Evolutionary conservation across 345 rosid genomes (phyloP).

Genomic region (Syzygium jambos): DNA sequence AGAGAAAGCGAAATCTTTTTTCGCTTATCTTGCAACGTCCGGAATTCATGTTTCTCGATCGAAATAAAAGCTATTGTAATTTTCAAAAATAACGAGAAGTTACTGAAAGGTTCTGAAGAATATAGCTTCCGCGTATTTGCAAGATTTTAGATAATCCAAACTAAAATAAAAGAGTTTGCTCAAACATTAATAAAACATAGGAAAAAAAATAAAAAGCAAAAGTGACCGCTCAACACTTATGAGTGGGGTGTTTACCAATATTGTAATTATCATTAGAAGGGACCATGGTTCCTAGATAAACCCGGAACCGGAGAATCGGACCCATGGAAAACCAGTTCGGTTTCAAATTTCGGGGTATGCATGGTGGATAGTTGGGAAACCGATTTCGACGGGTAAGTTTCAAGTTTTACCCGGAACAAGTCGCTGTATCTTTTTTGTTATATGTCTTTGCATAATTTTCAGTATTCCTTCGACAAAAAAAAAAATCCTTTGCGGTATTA

Average conservation of each 20-base stretch:
- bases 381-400: too few relatives aligned
- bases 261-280: too few relatives aligned
- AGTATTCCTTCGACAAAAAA: too few relatives aligned
- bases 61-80: not conserved
- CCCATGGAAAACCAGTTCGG: accelerated
- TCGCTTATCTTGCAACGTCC: not conserved
- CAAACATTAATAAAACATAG: not conserved
- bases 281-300: too few relatives aligned
- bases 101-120: not conserved
- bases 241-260: not conserved
- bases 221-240: not conserved
- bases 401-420: too few relatives aligned
- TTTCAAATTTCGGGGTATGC: too few relatives aligned
- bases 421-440: too few relatives aligned
- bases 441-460: too few relatives aligned
- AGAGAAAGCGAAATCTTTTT: not conserved
- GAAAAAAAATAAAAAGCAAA: not conserved
- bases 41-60: not conserved
- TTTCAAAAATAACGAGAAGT: not conserved
- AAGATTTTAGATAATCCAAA: not conserved
- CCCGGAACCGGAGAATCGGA: too few relatives aligned
- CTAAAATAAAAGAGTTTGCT: not conserved
- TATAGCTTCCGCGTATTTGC: not conserved
- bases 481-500: too few relatives aligned
- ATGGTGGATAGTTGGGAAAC: too few relatives aligned